Evolutionary conservation across 2,329 filamentous ascomycete genomes (phyloP), one percentile per base, ranked within the genome.

Genomic region (Dactylellina cionopaga): DNA sequence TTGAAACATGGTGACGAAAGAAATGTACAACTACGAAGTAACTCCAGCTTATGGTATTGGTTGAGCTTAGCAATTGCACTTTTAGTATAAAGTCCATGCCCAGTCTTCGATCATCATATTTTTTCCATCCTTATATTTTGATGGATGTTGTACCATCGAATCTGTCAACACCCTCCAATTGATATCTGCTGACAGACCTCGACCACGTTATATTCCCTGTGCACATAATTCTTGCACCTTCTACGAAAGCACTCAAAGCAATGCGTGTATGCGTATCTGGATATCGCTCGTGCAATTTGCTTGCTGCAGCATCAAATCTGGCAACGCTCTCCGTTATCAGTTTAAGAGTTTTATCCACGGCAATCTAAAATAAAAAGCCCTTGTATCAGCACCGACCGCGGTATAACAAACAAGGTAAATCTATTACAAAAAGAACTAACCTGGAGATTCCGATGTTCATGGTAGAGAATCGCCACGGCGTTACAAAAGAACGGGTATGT

Each of bases 141-240:
- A 75, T 69, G 15, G 65, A 62, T 3, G 66, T 60, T 5, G 74
- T 74, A 4, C 71, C 74, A n/a, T 75, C 70, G 22, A 74, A 58
- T 11, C 56, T 49, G 9, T 60, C 29, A 2, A 75, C 43, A 3
- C 31, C n/a, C n/a, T n/a, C 60, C 1, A 74, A 43, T 5, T 47
- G 27, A 19, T 75, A 75, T n/a, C 74, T 51, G 11, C 39, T 39
- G 5, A 59, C 71, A 19, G 41, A 35, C 39, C 56, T 62, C 17
- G 70, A 74, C 74, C 70, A 75, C 3, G 59, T 27, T 13, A 75
- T 66, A 47, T 75, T 75, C 0, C 71, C 74, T 3, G 70, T 74
- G 15, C 58, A 55, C 74, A 72, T 75, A 1, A 43, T 43, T 29
- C 47, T 59, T 10, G 29, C 27, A 9, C 25, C 41, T 15, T 35